Conservation (phyloP, 2,329 filamentous ascomycete species). For the Fulvia fulva region DNA sequence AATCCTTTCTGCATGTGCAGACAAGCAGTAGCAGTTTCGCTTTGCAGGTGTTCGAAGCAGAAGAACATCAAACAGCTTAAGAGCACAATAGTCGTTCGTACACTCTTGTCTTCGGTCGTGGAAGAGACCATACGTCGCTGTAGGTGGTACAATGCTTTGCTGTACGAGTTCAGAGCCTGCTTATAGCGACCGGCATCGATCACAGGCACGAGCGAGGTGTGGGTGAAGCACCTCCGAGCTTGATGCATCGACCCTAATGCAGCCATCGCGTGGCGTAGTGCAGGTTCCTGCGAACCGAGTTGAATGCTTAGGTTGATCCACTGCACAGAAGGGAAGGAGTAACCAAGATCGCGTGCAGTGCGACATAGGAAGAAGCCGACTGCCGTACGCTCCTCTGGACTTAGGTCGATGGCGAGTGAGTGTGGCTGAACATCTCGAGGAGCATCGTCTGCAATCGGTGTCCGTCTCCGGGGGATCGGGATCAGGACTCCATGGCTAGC, state of each 20-base stretch:
- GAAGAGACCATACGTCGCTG: background rate
- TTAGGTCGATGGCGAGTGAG: slow-evolving; percentile 1
- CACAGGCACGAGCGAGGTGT: slow-evolving; percentile 5
- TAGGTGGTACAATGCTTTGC: slow-evolving; percentile 1
- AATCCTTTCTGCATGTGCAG: slow-evolving; percentile 7
- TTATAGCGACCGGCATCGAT: background rate
- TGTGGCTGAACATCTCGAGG: slow-evolving; percentile 2
- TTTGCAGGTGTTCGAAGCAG: slow-evolving; percentile 8
- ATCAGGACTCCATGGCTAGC: background rate
- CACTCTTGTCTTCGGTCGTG: background rate
- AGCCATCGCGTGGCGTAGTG: slow-evolving; percentile 6
- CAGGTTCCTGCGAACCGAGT: slow-evolving; percentile 4
- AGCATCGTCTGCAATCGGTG: too few relatives aligned
- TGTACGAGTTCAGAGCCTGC: slow-evolving; percentile 1
- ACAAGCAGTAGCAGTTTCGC: slow-evolving; percentile 6
- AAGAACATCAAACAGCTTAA: slow-evolving; percentile 11
- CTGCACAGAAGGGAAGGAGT: slow-evolving; percentile 1
- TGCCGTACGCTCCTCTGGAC: background rate
- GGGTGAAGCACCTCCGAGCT: slow-evolving; percentile 1
- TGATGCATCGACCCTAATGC: slow-evolving; percentile 9
- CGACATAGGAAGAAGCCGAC: slow-evolving; percentile 9
- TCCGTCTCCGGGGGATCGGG: background rate
- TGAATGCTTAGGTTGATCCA: slow-evolving; percentile 6
- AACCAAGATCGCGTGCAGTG: slow-evolving; percentile 6
- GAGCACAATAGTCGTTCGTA: background rate